A percentile compares a stretch with the other conserved stretches of the same genome.
phyloP scores from a whole-genome alignment of 441 rosid species.

The Populus hybrid region DNA sequence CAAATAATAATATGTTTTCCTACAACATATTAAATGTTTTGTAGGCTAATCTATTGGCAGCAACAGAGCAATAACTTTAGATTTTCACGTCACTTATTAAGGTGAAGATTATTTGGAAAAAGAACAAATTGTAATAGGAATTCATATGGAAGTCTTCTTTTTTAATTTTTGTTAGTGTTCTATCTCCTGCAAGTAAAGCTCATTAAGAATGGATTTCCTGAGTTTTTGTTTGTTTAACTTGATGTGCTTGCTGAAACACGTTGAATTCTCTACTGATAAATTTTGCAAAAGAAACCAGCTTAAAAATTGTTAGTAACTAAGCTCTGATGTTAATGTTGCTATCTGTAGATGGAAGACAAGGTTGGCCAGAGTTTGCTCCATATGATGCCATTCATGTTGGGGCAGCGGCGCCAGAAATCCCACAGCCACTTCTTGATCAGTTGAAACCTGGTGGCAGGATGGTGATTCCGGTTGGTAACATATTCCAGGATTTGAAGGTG shows the following conservation, averaged over 20 bases:
- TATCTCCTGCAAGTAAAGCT: not conserved
- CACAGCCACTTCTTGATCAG: constrained; percentile 71
- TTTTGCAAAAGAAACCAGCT: not conserved
- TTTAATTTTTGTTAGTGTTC: not conserved
- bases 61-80: not conserved
- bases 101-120: not conserved
- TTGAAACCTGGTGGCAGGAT: too few relatives aligned
- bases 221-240: not conserved
- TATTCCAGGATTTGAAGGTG: too few relatives aligned
- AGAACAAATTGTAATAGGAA: not conserved
- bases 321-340: not conserved
- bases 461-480: too few relatives aligned
- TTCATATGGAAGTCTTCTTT: not conserved
- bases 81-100: not conserved
- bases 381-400: constrained; percentile 97
- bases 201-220: not conserved
- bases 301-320: not conserved
- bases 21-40: not conserved
- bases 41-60: not conserved
- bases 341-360: constrained; percentile 74
- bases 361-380: constrained; percentile 82
- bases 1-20: too few relatives aligned
- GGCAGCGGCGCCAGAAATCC: constrained; percentile 90
- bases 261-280: not conserved
- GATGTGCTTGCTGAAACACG: not conserved